Evolutionary conservation across 805 yeast species (phyloP).

Genomic region (Starmerella davenportii): DNA sequence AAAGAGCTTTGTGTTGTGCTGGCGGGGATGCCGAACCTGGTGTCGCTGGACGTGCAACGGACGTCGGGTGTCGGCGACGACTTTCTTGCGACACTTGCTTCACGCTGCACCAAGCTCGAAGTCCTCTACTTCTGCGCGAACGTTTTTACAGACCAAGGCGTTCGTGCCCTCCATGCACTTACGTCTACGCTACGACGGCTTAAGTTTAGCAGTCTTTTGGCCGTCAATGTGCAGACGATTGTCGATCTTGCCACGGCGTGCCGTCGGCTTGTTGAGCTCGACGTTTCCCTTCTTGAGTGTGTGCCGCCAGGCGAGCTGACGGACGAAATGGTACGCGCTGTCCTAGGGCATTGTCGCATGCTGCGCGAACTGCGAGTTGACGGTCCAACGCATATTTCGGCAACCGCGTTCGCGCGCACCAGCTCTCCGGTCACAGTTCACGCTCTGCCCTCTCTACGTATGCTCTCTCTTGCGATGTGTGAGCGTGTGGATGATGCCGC

Average conservation of each 20-base stretch:
- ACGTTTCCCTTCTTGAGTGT: slow-evolving; percentile 35
- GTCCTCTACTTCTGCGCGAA: slow-evolving; percentile 54
- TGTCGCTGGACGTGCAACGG: slow-evolving; percentile 76
- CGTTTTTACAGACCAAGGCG: slow-evolving; percentile 44
- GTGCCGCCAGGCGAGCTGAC: background rate
- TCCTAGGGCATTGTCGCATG: slow-evolving; percentile 3
- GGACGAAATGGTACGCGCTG: background rate
- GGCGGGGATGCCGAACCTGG: slow-evolving; percentile 47
- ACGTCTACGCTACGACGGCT: slow-evolving; percentile 70
- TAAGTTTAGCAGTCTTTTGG: slow-evolving; percentile 54
- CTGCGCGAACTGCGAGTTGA: slow-evolving; percentile 8
- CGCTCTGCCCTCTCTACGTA: slow-evolving; percentile 43
- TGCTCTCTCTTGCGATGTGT: slow-evolving; percentile 74
- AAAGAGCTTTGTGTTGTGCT: slow-evolving; percentile 44
- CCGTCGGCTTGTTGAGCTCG: slow-evolving; percentile 71
- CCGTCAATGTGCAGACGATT: slow-evolving; percentile 47
- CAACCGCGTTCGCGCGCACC: background rate
- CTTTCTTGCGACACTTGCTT: slow-evolving; percentile 49
- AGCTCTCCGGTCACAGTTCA: background rate
- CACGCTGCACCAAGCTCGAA: slow-evolving; percentile 57
- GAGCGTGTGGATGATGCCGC: slow-evolving; percentile 61
- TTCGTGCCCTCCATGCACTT: slow-evolving; percentile 36
- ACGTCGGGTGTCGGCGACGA: slow-evolving; percentile 52
- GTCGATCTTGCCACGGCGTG: slow-evolving; percentile 43
- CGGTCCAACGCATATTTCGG: background rate